These are phyloP conservation scores for Phytophthora colocasiae DNA, from an alignment of 352 stramenopile species.

Conservation along the genomic window DNA sequence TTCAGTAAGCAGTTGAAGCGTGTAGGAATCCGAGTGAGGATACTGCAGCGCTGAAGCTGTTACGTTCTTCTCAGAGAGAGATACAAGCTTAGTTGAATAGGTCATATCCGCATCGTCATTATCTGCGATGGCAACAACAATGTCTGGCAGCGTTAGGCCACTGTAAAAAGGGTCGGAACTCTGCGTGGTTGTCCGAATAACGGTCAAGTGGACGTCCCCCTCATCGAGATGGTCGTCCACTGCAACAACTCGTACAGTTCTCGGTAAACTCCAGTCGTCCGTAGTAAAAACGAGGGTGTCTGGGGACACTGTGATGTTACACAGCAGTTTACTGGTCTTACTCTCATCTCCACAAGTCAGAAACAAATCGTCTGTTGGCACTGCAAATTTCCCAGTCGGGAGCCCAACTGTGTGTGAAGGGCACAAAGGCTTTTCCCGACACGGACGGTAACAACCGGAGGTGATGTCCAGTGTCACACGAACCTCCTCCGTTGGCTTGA, in stretches of 20 bases:
- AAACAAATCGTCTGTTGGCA: slow-evolving; percentile 11
- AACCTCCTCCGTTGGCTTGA: slow-evolving; percentile 64
- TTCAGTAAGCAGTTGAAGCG: slow-evolving; percentile 59
- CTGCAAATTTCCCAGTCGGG: slow-evolving; percentile 10
- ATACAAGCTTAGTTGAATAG: slow-evolving; percentile 56
- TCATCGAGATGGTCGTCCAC: slow-evolving; percentile 79
- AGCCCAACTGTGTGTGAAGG: slow-evolving; percentile 39
- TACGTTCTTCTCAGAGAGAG: slow-evolving; percentile 45
- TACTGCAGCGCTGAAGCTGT: slow-evolving; percentile 23
- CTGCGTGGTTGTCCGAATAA: slow-evolving; percentile 48
- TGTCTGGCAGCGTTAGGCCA: slow-evolving; percentile 59
- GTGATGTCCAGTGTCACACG: slow-evolving; percentile 51
- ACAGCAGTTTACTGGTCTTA: slow-evolving; percentile 38
- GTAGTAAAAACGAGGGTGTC: slow-evolving; percentile 55
- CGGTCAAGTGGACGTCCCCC: slow-evolving; percentile 64
- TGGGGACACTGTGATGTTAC: slow-evolving; percentile 72
- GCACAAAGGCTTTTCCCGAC: slow-evolving; percentile 37
- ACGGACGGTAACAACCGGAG: slow-evolving; percentile 67
- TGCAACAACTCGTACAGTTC: slow-evolving; percentile 73
- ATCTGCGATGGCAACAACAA: slow-evolving; percentile 72
- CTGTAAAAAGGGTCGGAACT: slow-evolving; percentile 72
- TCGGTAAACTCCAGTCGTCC: slow-evolving; percentile 63
- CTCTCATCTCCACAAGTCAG: slow-evolving; percentile 33
- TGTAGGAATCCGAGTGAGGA: slow-evolving; percentile 45
- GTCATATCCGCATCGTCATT: slow-evolving; percentile 61